Evolutionary conservation across 495 filamentous ascomycete genomes (phyloP).

Genomic region (Ascobolus immersus): DNA sequence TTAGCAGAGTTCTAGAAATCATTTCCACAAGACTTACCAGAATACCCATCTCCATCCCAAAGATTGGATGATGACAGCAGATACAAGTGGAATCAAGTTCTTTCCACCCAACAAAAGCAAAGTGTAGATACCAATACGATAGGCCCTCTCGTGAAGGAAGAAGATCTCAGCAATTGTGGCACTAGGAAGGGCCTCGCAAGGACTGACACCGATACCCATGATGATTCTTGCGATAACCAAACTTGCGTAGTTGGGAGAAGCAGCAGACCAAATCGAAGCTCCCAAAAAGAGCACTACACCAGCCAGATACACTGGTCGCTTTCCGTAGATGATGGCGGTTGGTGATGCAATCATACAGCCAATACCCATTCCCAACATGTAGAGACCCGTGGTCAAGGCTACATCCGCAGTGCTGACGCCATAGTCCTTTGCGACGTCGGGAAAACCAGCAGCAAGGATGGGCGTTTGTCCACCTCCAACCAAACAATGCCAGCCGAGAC

Average conservation of each 20-base stretch:
- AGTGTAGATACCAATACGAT: slow-evolving; percentile 87
- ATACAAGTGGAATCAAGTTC: slow-evolving; percentile 70
- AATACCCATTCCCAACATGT: slow-evolving; percentile 81
- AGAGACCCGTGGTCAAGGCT: slow-evolving; percentile 74
- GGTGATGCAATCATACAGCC: slow-evolving; percentile 66
- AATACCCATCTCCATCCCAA: slow-evolving; percentile 83
- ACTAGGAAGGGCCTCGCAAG: slow-evolving; percentile 83
- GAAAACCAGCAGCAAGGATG: slow-evolving; percentile 73
- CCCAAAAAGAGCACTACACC: slow-evolving; percentile 49
- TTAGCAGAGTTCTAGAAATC: slow-evolving; percentile 11
- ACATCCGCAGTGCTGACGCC: slow-evolving; percentile 45
- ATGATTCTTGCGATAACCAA: slow-evolving; percentile 63
- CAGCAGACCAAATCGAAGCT: slow-evolving; percentile 66
- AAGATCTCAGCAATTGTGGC: slow-evolving; percentile 93
- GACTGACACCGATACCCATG: slow-evolving; percentile 65
- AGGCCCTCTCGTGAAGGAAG: slow-evolving; percentile 84
- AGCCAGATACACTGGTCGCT: slow-evolving; percentile 72
- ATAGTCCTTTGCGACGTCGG: slow-evolving; percentile 47
- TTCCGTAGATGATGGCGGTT: slow-evolving; percentile 76
- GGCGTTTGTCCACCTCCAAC: slow-evolving; percentile 85
- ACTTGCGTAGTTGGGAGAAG: slow-evolving; percentile 54
- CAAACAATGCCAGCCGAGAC: slow-evolving; percentile 74
- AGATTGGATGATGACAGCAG: slow-evolving; percentile 56
- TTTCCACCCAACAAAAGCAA: slow-evolving; percentile 73
- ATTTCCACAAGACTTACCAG: slow-evolving; percentile 29